Conservation (phyloP, 257 asterid genomes). For the Phtheirospermum japonicum region DNA sequence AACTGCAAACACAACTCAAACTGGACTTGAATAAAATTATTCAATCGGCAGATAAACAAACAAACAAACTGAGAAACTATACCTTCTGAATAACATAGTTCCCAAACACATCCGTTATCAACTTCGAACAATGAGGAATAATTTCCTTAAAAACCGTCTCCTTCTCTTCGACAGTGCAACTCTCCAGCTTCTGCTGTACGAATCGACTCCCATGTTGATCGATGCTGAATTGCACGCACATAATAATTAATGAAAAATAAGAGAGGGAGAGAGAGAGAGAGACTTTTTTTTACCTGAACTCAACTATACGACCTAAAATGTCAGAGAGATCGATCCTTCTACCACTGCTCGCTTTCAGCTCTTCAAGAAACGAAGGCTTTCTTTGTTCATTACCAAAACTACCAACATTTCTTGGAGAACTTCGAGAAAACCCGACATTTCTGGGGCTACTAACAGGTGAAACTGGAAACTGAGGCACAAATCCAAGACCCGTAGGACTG, state of each 20-base stretch:
- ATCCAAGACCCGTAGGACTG: conserved; percentile 48
- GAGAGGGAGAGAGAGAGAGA: too few relatives aligned
- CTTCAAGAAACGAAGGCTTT: conserved; percentile 72
- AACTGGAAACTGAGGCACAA: conserved; percentile 56
- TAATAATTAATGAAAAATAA: background rate
- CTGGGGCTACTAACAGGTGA: conserved; percentile 74
- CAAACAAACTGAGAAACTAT: conserved; percentile 17
- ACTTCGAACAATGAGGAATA: conserved; percentile 71
- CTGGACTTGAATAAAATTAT: conserved; percentile 15
- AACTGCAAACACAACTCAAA: conserved; percentile 49
- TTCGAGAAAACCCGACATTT: conserved; percentile 58
- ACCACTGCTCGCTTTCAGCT: conserved; percentile 60
- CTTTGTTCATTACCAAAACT: conserved; percentile 52
- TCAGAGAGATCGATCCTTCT: conserved; percentile 71
- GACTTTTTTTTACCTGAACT: conserved; percentile 57
- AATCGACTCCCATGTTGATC: conserved; percentile 95
- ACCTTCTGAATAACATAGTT: conserved; percentile 96
- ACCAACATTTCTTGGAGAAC: conserved; percentile 47
- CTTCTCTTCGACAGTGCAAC: conserved; percentile 67
- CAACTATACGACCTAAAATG: conserved; percentile 64
- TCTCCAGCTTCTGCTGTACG: conserved; percentile 83
- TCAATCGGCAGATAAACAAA: conserved; percentile 1
- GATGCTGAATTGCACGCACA: conserved; percentile 40
- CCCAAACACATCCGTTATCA: conserved; percentile 85
- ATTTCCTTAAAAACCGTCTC: conserved; percentile 66